Evolutionary conservation across 352 stramenopile genomes (phyloP).

Genomic region (Phytophthora palmivora): DNA sequence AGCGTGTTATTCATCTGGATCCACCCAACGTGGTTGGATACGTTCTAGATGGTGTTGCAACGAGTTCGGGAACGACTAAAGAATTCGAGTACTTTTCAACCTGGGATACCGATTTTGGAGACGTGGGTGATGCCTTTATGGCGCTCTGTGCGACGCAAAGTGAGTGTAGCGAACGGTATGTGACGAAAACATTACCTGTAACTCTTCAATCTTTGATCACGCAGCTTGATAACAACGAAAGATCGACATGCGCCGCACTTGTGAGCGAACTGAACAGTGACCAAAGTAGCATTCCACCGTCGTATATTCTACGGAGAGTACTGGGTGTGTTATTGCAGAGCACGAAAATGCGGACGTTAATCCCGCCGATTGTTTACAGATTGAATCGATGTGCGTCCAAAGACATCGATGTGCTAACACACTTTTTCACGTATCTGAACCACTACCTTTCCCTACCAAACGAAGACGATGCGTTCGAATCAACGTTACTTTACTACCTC

Average conservation of each 20-base stretch:
- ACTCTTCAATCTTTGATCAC: conserved; percentile 35
- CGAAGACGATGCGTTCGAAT: conserved; percentile 40
- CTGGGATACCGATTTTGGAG: conserved; percentile 48
- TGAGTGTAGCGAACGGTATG: conserved; percentile 33
- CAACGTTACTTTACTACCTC: conserved; percentile 47
- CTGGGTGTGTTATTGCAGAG: conserved; percentile 42
- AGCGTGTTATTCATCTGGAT: conserved; percentile 58
- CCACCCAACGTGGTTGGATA: conserved; percentile 52
- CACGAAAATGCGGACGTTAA: conserved; percentile 32
- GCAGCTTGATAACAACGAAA: conserved; percentile 32
- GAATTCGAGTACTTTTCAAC: conserved; percentile 46
- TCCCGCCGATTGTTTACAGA: conserved; percentile 48
- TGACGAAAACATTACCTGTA: conserved; percentile 7
- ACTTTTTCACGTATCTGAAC: conserved; percentile 30
- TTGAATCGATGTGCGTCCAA: conserved; percentile 41
- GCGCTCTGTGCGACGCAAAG: conserved; percentile 23
- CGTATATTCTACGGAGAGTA: conserved; percentile 31
- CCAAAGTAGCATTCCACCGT: conserved; percentile 19
- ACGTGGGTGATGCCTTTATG: conserved; percentile 47
- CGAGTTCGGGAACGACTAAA: conserved; percentile 37
- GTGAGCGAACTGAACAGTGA: conserved; percentile 9
- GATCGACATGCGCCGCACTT: conserved; percentile 36
- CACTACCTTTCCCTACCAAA: neutral
- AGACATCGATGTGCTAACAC: conserved; percentile 36
- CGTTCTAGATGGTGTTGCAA: conserved; percentile 53